These are phyloP conservation scores for Pyricularia pennisetigena DNA, from an alignment of 2,329 filamentous ascomycete genomes.

Conservation along the genomic window DNA sequence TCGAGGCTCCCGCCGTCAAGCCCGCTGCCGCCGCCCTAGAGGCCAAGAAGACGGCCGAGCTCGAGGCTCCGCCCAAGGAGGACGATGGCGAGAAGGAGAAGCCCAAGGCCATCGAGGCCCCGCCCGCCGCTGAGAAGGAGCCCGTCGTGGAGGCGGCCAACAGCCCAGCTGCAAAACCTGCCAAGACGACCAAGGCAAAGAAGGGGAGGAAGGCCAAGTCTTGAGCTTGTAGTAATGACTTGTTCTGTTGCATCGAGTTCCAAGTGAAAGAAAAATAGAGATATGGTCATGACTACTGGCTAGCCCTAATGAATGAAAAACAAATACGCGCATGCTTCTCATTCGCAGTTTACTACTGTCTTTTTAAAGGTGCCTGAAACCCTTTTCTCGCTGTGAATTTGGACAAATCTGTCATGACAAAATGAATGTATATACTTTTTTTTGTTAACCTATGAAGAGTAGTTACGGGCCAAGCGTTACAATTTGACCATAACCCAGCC, in stretches of 20 bases:
- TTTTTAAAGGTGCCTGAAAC: not conserved
- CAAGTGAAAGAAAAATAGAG: not conserved
- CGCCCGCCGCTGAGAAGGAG: slow-evolving; percentile 21
- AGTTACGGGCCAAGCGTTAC: not conserved
- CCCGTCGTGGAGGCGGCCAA: slow-evolving; percentile 11
- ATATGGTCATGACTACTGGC: not conserved
- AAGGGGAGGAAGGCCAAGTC: slow-evolving; percentile 21
- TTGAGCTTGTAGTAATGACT: not conserved
- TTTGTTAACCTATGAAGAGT: not conserved
- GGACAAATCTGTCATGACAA: not conserved
- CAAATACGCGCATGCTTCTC: not conserved
- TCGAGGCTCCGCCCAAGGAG: slow-evolving; percentile 13
- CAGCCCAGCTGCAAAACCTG: slow-evolving; percentile 23
- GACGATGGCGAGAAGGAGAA: slow-evolving; percentile 17
- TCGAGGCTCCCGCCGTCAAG: slow-evolving; percentile 65
- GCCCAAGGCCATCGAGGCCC: slow-evolving; percentile 27
- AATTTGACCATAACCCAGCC: not conserved
- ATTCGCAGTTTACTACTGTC: too few relatives aligned
- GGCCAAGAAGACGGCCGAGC: slow-evolving; percentile 23
- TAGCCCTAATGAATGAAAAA: not conserved
- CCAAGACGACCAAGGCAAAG: slow-evolving; percentile 17
- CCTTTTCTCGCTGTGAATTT: too few relatives aligned
- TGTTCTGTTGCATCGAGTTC: not conserved
- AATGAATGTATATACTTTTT: not conserved
- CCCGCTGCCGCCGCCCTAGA: slow-evolving; percentile 24